phyloP scores from a whole-genome alignment of 225 moss, liverwort and hornwort genomes.

The Asterella californica region DNA sequence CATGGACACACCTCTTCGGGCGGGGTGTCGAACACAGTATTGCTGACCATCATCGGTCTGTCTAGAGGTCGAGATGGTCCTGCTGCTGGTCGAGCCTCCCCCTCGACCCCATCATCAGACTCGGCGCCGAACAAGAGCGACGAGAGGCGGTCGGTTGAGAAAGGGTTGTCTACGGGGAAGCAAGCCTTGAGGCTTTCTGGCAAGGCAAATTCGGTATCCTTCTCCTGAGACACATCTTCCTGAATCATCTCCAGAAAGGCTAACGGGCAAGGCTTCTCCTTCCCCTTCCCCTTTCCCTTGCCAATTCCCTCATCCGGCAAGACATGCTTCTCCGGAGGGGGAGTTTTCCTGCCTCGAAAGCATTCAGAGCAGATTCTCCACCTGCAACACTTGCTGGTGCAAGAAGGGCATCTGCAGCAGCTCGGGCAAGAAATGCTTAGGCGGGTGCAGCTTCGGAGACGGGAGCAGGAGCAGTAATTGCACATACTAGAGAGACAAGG shows the following conservation, averaged over 20 bases:
- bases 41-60: slow-evolving; percentile 7
- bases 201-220: background rate
- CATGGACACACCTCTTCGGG: slow-evolving; percentile 10
- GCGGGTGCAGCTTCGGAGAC: background rate
- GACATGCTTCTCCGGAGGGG: background rate
- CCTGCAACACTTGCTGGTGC: too few relatives aligned
- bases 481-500: background rate
- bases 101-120: slow-evolving; percentile 3
- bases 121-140: slow-evolving; percentile 8
- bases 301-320: too few relatives aligned
- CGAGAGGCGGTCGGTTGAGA: slow-evolving; percentile 10
- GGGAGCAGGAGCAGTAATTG: background rate
- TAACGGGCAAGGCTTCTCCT: slow-evolving; percentile 4
- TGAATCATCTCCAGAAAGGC: slow-evolving; percentile 8
- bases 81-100: background rate
- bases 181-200: background rate
- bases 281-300: background rate
- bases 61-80: background rate
- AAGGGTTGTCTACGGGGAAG: slow-evolving; percentile 1
- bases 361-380: background rate
- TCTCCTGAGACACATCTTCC: slow-evolving; percentile 9
- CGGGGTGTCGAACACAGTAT: slow-evolving; percentile 1
- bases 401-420: too few relatives aligned
- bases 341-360: background rate
- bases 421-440: background rate